Percentiles rank a stretch among this genome's conserved stretches.
phyloP scores from a whole-genome alignment of 1,284 basidiomycete genomes.

The Coniferiporia weirii region DNA sequence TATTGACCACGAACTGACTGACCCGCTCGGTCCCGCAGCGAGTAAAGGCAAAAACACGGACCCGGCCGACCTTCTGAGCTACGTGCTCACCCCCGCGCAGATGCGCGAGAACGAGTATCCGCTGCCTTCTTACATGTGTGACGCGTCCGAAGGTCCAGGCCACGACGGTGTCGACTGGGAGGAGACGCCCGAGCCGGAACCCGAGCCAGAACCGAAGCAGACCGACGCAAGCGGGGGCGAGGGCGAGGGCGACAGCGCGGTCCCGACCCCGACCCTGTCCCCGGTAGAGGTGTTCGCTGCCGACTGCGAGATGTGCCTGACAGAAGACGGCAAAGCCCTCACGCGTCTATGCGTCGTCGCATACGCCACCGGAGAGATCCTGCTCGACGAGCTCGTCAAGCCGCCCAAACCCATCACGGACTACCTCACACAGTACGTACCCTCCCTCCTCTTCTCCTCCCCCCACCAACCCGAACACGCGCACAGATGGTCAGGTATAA shows the following conservation, averaged over 20 bases:
- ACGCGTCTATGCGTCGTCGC: conserved; percentile 82
- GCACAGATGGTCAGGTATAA: conserved; percentile 85
- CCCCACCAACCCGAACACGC: background rate
- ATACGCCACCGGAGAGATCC: conserved; percentile 57
- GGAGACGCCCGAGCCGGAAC: conserved; percentile 58
- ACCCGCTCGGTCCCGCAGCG: background rate
- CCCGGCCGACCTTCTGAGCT: conserved; percentile 27
- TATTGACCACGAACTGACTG: background rate
- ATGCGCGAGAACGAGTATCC: conserved; percentile 92
- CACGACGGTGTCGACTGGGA: conserved; percentile 44
- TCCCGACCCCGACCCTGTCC: no score
- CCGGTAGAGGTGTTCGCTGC: conserved; percentile 53
- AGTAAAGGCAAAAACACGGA: background rate
- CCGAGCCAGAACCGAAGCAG: no score
- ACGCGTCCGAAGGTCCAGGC: conserved; percentile 40
- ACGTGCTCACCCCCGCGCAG: conserved; percentile 72
- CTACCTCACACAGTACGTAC: conserved; percentile 75
- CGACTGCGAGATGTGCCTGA: conserved; percentile 93
- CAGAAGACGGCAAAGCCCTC: conserved; percentile 83
- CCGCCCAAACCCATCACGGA: conserved; percentile 78
- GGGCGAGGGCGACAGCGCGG: conserved; percentile 27
- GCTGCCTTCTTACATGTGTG: conserved; percentile 72
- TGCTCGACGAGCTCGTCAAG: conserved; percentile 85
- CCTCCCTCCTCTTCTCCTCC: background rate
- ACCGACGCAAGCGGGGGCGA: conserved; percentile 19